phyloP scores from a whole-genome alignment of 495 filamentous ascomycete genomes.

The Penicillium manginii region DNA sequence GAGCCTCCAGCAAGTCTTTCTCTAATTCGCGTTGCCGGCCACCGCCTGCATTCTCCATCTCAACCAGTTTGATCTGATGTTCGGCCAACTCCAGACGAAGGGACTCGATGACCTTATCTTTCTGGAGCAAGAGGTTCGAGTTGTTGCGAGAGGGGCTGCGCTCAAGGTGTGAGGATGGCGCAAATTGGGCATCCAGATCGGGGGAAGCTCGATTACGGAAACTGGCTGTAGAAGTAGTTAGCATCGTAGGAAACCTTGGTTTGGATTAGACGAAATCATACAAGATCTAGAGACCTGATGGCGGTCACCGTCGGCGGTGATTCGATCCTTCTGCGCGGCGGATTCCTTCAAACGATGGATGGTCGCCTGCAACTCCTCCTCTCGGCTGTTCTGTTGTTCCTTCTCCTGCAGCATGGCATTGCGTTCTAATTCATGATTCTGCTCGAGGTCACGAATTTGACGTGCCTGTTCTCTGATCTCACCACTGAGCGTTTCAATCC shows the following conservation, averaged over 20 bases:
- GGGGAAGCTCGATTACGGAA: conserved; percentile 54
- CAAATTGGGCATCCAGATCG: conserved; percentile 73
- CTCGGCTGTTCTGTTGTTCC: conserved; percentile 78
- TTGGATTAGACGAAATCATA: conserved; percentile 35
- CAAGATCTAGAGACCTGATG: conserved; percentile 69
- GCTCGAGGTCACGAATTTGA: conserved; percentile 85
- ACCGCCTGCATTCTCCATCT: conserved; percentile 90
- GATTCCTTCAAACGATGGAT: conserved; percentile 91
- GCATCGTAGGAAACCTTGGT: conserved; percentile 7
- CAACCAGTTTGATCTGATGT: conserved; percentile 91
- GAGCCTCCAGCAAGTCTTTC: conserved; percentile 81
- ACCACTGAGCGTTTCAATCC: conserved; percentile 75
- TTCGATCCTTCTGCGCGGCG: conserved; percentile 69
- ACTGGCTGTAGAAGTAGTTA: conserved; percentile 52
- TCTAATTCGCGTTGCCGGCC: conserved; percentile 85
- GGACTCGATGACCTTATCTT: conserved; percentile 94
- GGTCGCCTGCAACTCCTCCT: conserved; percentile 86
- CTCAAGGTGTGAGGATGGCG: conserved; percentile 80
- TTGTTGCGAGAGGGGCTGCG: conserved; percentile 83
- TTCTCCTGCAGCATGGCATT: conserved; percentile 87
- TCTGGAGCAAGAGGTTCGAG: conserved; percentile 86
- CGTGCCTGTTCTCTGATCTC: conserved; percentile 79
- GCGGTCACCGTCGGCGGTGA: conserved; percentile 65
- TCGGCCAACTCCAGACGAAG: conserved; percentile 90
- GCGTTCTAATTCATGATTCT: conserved; percentile 86